Conservation (phyloP, 768 basidiomycete species). For the Rhodotorula babjevae region DNA sequence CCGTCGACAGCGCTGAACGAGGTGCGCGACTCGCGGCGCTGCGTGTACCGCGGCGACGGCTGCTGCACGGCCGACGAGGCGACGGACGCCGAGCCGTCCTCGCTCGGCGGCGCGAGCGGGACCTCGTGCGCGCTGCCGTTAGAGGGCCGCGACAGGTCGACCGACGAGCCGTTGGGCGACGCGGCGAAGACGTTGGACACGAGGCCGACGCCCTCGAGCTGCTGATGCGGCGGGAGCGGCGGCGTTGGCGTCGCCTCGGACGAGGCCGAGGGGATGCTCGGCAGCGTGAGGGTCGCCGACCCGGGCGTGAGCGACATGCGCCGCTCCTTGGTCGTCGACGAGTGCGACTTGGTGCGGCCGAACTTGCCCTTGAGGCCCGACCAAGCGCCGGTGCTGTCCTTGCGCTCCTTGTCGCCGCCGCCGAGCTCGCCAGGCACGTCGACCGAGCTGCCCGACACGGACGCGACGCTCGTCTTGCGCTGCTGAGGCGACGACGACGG, state of each 20-base stretch:
- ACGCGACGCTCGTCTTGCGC: constrained; percentile 10
- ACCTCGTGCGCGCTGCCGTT: not conserved
- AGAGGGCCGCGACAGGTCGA: not conserved
- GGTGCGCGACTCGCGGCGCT: not conserved
- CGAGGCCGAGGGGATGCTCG: not conserved
- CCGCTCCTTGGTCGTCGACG: not conserved
- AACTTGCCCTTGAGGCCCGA: constrained; percentile 18
- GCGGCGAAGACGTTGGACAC: too few species aligned
- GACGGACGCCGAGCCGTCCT: constrained; percentile 19
- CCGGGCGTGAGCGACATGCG: not conserved
- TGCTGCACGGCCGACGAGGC: constrained; percentile 1
- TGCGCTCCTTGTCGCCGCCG: constrained; percentile 5
- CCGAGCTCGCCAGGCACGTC: not conserved
- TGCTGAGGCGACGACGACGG: not conserved
- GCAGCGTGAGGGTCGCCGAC: not conserved
- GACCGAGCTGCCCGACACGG: constrained; percentile 13
- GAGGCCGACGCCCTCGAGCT: too few species aligned
- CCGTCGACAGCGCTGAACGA: not conserved
- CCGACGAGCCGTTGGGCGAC: not conserved
- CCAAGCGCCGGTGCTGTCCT: constrained; percentile 11
- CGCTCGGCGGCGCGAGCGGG: constrained; percentile 4
- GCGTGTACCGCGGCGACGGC: not conserved
- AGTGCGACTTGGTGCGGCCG: constrained; percentile 23
- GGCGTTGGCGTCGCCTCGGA: not conserved
- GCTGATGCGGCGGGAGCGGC: not conserved